A percentile compares a stretch with the other conserved stretches of the same genome.
Evolutionary conservation across 2,329 filamentous ascomycete species (phyloP).

Genomic region (Neofusicoccum kwambonambiense): DNA sequence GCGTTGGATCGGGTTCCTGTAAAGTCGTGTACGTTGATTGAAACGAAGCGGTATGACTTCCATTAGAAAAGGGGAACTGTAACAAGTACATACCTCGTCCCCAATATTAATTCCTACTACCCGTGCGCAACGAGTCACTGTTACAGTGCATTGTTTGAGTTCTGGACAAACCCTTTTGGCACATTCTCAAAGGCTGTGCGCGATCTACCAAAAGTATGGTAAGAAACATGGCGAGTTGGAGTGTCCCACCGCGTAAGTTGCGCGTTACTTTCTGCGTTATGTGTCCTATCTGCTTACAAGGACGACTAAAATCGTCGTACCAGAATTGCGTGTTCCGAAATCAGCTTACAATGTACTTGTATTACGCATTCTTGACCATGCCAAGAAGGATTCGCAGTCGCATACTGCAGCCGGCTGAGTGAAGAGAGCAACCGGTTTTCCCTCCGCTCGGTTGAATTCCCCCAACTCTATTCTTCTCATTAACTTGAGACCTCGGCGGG

Average conservation of each 20-base stretch:
- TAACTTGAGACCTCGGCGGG: background rate
- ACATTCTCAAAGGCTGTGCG: too few species aligned
- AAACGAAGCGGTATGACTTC: conserved; percentile 7
- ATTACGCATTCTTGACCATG: background rate
- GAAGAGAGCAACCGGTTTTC: background rate
- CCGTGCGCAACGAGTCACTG: too few species aligned
- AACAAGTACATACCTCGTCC: background rate
- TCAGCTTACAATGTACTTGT: too few species aligned
- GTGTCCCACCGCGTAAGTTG: too few species aligned
- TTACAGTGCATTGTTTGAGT: too few species aligned
- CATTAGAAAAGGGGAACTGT: background rate
- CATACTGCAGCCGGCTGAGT: background rate
- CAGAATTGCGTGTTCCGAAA: too few species aligned
- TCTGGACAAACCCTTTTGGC: too few species aligned
- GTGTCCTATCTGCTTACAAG: too few species aligned
- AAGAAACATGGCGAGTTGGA: too few species aligned
- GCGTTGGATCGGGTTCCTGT: conserved; percentile 6
- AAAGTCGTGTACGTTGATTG: conserved; percentile 6
- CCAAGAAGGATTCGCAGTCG: background rate
- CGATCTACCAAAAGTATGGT: too few species aligned
- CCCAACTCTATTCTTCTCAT: background rate
- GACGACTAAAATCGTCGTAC: too few species aligned
- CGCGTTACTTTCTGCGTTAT: too few species aligned
- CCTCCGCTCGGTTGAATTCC: background rate
- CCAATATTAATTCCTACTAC: background rate